Base-by-base conservation (phyloP, 2,329 filamentous ascomycete genomes). In the Fusarium redolens region DNA sequence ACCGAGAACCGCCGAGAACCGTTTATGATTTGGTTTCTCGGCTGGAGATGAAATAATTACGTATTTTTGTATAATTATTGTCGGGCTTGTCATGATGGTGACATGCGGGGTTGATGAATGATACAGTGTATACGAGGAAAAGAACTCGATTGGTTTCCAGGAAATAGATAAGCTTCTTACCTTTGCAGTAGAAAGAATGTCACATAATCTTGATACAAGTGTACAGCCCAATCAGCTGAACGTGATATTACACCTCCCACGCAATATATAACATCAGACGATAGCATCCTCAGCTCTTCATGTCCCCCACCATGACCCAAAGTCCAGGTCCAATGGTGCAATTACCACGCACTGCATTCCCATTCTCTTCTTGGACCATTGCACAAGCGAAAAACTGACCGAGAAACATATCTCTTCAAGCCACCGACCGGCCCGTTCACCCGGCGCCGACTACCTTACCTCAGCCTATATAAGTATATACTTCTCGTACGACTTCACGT, bases 1-100 rank as follows among this genome's bases (percentile, higher is more conserved):
- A 13, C 71, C 71, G 71, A 73, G n/a, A 59, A 66, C 71, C 71
- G 60, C 68, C 71, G 63, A 74, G 18, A 45, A 31, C 69, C 69
- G 69, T 58, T 20, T 37, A 20, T 48, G 11, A 40, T 33, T 41
- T 48, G 18, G 35, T 44, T 47, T 37, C 30, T 57, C 47, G 55
- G 43, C 47, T 41, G 30, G 30, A 67, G 43, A 22, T 20, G 25
- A 33, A 35, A n/a, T 28, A 50, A 57, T 50, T 57, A 50, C 55
- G 55, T 50, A 50, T 57, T 52, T 52, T 55, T 31, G 31, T 51
- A 48, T 56, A 30, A n/a, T n/a, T 25, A 28, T 52, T 64, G 25
- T 45, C 40, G n/a, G 54, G 48, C 25, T 55, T 33, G 45, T 50
- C 65, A 51, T 58, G 30, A 47, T 61, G 37, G 28, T 41, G 40